These are phyloP conservation scores for Entoloma clypeatum DNA, from an alignment of 1,284 basidiomycete species.

Conservation along the genomic window DNA sequence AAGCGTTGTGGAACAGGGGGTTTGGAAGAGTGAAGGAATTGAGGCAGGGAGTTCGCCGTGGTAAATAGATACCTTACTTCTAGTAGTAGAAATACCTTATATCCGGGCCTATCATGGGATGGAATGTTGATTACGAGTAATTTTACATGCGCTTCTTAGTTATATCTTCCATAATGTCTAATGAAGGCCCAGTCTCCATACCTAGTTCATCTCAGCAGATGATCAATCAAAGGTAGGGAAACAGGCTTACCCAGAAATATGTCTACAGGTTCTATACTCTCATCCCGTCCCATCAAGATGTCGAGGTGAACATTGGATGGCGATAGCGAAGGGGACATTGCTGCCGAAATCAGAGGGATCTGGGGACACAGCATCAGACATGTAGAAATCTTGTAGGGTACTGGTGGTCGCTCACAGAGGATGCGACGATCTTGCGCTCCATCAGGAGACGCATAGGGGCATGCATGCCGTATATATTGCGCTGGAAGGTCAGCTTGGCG, in stretches of 20 bases:
- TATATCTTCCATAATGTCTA: conserved; percentile 70
- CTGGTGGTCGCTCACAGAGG: conserved; percentile 47
- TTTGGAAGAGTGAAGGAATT: conserved; percentile 36
- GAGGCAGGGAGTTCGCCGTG: conserved; percentile 27
- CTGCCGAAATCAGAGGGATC: conserved; percentile 65
- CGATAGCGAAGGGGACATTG: too few species aligned
- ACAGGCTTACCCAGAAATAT: conserved; percentile 60
- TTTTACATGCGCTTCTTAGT: conserved; percentile 50
- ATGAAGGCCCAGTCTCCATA: conserved; percentile 45
- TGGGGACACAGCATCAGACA: conserved; percentile 26
- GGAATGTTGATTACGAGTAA: conserved; percentile 40
- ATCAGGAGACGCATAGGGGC: conserved; percentile 87
- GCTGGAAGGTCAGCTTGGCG: conserved; percentile 80
- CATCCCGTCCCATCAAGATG: conserved; percentile 88
- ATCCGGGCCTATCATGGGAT: too few species aligned
- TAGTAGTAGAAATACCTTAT: too few species aligned
- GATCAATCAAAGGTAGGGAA: not conserved
- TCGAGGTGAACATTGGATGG: conserved; percentile 84
- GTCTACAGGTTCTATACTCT: conserved; percentile 70
- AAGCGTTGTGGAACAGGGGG: conserved; percentile 49
- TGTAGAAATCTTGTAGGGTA: not conserved
- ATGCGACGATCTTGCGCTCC: conserved; percentile 85
- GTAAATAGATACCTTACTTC: conserved; percentile 17
- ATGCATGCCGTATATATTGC: conserved; percentile 84
- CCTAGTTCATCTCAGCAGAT: conserved; percentile 35